Evolutionary conservation across 305 asterid genomes (phyloP).

Genomic region (Fraxinus ornus): DNA sequence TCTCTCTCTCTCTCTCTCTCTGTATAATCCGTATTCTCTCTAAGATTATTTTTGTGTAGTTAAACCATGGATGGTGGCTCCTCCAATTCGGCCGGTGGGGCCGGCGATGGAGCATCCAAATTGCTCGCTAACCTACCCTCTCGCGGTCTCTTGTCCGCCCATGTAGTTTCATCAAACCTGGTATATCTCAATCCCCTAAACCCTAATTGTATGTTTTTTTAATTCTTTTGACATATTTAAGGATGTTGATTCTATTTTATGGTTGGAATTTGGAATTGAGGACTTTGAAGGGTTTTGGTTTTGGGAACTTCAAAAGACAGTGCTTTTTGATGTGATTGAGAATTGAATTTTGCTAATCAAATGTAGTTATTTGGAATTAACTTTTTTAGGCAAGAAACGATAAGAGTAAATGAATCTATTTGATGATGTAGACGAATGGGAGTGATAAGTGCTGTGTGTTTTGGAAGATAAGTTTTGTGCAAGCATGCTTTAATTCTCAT

Average conservation of each 20-base stretch:
- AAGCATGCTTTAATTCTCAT: not conserved
- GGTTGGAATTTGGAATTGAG: not conserved
- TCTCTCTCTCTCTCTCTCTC: not conserved
- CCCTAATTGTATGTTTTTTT: not conserved
- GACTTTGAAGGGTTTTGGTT: not conserved
- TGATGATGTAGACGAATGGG: not conserved
- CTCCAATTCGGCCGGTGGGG: not conserved
- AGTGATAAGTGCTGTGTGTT: not conserved
- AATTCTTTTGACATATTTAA: not conserved
- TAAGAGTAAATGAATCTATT: not conserved
- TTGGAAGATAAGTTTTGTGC: not conserved
- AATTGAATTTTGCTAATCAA: not conserved
- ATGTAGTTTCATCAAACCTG: constrained; percentile 35
- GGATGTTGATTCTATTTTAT: not conserved
- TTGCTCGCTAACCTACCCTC: constrained; percentile 41
- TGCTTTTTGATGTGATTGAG: not conserved
- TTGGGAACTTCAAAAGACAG: not conserved
- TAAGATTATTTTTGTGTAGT: not conserved
- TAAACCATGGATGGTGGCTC: not conserved
- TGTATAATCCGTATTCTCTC: not conserved
- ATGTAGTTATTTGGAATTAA: not conserved
- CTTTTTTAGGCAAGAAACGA: not conserved
- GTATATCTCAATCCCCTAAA: constrained; percentile 13
- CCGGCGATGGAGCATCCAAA: constrained; percentile 26
- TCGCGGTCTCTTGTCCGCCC: constrained; percentile 48